Conservation (phyloP, 192 early-diverging fungal genomes). For the Backusella tarrabulga region DNA sequence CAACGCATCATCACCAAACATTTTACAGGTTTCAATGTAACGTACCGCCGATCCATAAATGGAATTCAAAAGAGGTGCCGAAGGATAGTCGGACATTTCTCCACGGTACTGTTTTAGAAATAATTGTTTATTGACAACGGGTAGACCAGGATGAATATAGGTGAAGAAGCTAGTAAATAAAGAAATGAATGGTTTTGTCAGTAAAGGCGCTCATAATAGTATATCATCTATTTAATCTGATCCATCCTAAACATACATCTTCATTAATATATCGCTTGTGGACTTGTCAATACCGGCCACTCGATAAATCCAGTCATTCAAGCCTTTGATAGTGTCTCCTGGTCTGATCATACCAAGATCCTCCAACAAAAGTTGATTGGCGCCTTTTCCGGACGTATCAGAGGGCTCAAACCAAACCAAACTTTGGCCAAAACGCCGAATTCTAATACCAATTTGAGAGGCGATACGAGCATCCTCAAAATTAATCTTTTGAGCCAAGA, state of each 20-base stretch:
- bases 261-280: constrained; percentile 32
- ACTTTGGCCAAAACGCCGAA: constrained; percentile 26
- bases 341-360: constrained; percentile 21
- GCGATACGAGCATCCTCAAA: constrained; percentile 18
- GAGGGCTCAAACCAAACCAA: constrained; percentile 19
- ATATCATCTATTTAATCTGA: too few species aligned
- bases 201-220: not conserved
- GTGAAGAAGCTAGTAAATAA: constrained; percentile 52
- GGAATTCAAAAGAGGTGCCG: constrained; percentile 28
- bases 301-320: constrained; percentile 32
- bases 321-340: constrained; percentile 27
- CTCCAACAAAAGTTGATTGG: constrained; percentile 12
- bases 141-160: constrained; percentile 68
- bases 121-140: constrained; percentile 62
- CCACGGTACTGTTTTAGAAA: constrained; percentile 51
- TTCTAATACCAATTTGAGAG: not conserved
- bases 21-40: constrained; percentile 28
- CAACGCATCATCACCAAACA: constrained; percentile 21
- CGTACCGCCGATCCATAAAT: constrained; percentile 34
- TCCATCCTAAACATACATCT: constrained; percentile 19
- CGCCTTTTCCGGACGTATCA: not conserved
- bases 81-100: constrained; percentile 22
- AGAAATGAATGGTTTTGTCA: not conserved
- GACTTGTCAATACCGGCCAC: constrained; percentile 29
- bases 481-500: constrained; percentile 30